Evolutionary conservation across 2,329 filamentous ascomycete genomes (phyloP).

Genomic region (Penicillium freii): DNA sequence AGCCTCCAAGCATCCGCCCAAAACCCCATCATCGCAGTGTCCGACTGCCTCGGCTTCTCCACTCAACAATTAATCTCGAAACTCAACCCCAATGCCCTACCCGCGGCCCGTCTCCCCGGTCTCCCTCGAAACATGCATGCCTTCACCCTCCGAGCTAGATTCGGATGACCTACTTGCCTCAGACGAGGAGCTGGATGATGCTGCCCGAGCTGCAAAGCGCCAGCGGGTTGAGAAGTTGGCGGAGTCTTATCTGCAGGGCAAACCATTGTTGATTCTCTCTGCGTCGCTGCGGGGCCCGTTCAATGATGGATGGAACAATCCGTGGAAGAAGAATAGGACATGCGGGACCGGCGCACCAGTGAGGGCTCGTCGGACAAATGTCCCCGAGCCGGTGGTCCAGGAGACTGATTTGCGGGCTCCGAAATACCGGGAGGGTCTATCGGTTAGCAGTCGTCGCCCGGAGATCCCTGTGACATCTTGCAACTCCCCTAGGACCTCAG

Average conservation of each 20-base stretch:
- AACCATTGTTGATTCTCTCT: slow-evolving; percentile 46
- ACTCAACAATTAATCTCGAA: slow-evolving; percentile 1
- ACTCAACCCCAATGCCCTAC: slow-evolving; percentile 32
- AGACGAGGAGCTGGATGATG: slow-evolving; percentile 41
- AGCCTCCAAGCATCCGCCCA: background rate
- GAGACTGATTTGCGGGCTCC: slow-evolving; percentile 29
- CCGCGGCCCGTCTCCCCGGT: slow-evolving; percentile 35
- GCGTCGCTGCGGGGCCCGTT: slow-evolving; percentile 48
- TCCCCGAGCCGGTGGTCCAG: slow-evolving; percentile 23
- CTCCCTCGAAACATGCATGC: slow-evolving; percentile 35
- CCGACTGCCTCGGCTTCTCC: slow-evolving; percentile 19
- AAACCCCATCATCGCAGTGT: slow-evolving; percentile 23
- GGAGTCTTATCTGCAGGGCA: slow-evolving; percentile 43
- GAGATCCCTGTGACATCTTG: background rate
- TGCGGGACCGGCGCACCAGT: background rate
- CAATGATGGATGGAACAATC: slow-evolving; percentile 46
- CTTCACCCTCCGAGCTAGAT: slow-evolving; percentile 27
- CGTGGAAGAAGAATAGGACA: slow-evolving; percentile 40
- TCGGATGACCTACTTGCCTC: slow-evolving; percentile 33
- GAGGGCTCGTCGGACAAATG: background rate
- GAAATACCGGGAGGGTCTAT: slow-evolving; percentile 19
- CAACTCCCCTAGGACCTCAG: background rate
- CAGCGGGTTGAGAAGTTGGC: slow-evolving; percentile 44
- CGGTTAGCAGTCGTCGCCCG: background rate
- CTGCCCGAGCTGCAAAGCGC: slow-evolving; percentile 37